Base-by-base conservation (phyloP, 2,329 filamentous ascomycete genomes). In the Ceratocystis destructans region DNA sequence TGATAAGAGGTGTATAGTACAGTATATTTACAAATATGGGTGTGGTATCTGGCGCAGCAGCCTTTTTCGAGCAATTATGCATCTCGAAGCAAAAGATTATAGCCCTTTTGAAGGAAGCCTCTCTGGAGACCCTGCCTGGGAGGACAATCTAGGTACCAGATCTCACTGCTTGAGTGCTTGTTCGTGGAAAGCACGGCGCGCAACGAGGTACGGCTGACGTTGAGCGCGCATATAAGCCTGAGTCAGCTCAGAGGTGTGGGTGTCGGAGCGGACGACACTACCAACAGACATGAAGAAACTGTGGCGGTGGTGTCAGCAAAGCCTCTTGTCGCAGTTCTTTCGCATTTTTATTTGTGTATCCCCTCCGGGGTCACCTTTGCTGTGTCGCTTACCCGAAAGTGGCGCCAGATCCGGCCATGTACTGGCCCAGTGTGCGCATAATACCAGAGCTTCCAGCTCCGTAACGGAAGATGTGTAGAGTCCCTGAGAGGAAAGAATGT, bases 231-330 rank as follows among this genome's bases (percentile, higher is more conserved):
- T 83, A 78, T 93, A 96, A 22, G 66, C 63, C 20, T 28, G 62
- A 17, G 62, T 65, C 67, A 89, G 84, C 74, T 91, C 84, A 72
- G 89, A 86, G 46, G 88, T 86, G 55, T 90, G 89, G 70, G 89
- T 86, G 72, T 99, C 94, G 68, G 90, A 92, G 74, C 94, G 88
- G 73, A 99, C 96, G 57, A 96, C 92, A 72, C 90, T 96, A 71
- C 94, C 94, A 71, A 99, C 96, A 67, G 90, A 93, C 94, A 99
- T 99, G 82, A 99, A 99, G 79, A 97, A 96, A 28, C 84, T 87
- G 70, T 22, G 65, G 10, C 1, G 2, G 25, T 10, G n/a, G 41
- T 50, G 61, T 67, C 53, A 64, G 66, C 50, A 25, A 28, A 25
- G 50, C 12, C 25, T 31, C 6, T 55, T 22, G n/a, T 22, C 12